These are phyloP conservation scores for Tolypocladium tundrense DNA, from an alignment of 2,329 filamentous ascomycete genomes.

Conservation along the genomic window DNA sequence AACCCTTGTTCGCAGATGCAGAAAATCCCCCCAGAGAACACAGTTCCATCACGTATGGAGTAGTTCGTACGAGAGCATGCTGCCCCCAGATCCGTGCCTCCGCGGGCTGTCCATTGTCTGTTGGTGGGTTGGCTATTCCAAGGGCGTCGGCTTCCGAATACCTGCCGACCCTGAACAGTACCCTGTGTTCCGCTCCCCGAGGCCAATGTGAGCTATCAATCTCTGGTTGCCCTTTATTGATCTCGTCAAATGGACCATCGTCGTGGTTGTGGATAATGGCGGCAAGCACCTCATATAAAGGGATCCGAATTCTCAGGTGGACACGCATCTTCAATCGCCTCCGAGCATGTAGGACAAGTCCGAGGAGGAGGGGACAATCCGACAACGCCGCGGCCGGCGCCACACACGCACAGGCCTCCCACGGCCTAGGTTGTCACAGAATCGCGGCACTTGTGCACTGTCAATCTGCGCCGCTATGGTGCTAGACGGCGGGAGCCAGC, in stretches of 20 bases:
- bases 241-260: too few species aligned
- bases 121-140: neutral
- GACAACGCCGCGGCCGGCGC: neutral
- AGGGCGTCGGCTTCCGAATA: neutral
- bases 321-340: neutral
- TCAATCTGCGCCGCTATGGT: neutral
- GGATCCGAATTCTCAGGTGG: neutral
- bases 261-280: too few species aligned
- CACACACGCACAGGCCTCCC: neutral
- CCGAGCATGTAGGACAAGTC: neutral
- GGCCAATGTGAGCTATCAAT: neutral
- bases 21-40: neutral
- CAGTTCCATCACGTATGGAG: neutral
- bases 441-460: neutral
- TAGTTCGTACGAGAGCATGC: neutral
- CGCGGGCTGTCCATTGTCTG: neutral
- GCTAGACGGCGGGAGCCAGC: neutral
- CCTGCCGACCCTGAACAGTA: neutral
- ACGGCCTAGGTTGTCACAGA: neutral
- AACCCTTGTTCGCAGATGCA: neutral
- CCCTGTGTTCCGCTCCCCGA: neutral
- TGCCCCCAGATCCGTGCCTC: neutral
- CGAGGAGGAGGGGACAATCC: neutral
- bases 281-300: too few species aligned
- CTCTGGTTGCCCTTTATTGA: neutral